Base-by-base conservation (phyloP, 2,329 filamentous ascomycete species). In the Aspergillus pseudonomiae region DNA sequence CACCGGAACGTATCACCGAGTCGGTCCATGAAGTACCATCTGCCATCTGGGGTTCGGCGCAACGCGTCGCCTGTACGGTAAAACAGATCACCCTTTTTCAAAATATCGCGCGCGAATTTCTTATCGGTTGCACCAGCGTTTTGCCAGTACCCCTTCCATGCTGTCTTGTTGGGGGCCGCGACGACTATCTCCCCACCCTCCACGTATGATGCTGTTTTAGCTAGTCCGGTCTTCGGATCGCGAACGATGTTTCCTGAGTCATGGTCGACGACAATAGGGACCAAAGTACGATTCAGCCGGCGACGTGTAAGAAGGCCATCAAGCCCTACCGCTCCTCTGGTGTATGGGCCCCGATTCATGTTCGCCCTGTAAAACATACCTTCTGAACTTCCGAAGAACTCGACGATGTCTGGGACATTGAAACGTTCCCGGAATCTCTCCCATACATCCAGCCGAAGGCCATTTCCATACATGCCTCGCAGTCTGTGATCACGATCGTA, bases 381-480 rank as follows among this genome's bases (percentile, higher is more conserved):
- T 63, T 80, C 78, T 1, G 77, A 79, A 10, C 76, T 76, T 3
- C 75, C 77, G 59, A 78, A 80, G 19, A 80, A 65, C 65, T 80
- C 78, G 43, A 77, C 73, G 61, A 80, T 78, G 21, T 74, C 67
- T 5, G 75, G 73, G 45, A 80, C 78, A 16, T 71, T 71, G 63
- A 80, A 80, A 2, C 78, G 71, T 57, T 79, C 67, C 21, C 76
- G 72, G 61, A 80, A 80, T 0, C 68, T 70, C 60, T 78, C 75
- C 77, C 78, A 80, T 0, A 80, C 77, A 63, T 80, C 78, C 14
- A 77, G 75, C 14, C 78, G 65, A 75, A 80, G 77, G n/a, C 78
- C 78, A 57, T 80, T 80, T 14, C 78, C 77, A 74, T 74, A 79
- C 10, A 46, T 54, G 3, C 50, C 32, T 16, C 54, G 43, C 28